These are phyloP conservation scores for Sporopachydermia quercuum DNA, from an alignment of 805 yeast genomes.

Conservation along the genomic window DNA sequence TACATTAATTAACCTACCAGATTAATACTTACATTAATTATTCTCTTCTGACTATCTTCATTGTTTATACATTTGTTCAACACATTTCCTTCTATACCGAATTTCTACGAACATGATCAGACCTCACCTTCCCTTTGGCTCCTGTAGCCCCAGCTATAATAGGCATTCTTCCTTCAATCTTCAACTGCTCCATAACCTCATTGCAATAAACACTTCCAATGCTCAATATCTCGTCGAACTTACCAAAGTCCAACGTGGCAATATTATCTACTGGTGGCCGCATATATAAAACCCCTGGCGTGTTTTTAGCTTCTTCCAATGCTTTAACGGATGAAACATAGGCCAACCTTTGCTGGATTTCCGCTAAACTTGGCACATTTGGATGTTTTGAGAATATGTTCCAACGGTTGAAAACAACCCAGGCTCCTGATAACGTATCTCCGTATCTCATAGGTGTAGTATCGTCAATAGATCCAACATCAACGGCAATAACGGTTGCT, in stretches of 20 bases:
- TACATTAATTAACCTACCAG: too few relatives aligned
- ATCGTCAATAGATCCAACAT: constrained; percentile 92
- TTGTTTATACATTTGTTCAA: not conserved
- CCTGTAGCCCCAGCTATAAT: constrained; percentile 37
- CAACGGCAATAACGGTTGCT: constrained; percentile 75
- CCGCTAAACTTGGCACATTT: constrained; percentile 87
- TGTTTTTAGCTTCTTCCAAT: constrained; percentile 67
- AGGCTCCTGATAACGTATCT: constrained; percentile 79
- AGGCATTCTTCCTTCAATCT: constrained; percentile 40
- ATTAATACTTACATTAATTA: too few relatives aligned
- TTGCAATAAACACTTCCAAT: constrained; percentile 72
- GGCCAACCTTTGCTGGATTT: constrained; percentile 82
- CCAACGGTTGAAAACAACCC: constrained; percentile 80
- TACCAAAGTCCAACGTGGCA: constrained; percentile 84
- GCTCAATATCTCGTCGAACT: constrained; percentile 75
- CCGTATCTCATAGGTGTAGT: constrained; percentile 83
- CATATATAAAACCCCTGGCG: constrained; percentile 74
- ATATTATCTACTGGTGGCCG: constrained; percentile 90
- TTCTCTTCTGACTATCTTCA: not conserved
- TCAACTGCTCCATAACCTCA: constrained; percentile 35
- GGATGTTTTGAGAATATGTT: constrained; percentile 84
- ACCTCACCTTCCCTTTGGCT: constrained; percentile 17
- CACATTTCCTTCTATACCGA: not conserved
- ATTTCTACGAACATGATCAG: constrained; percentile 39
- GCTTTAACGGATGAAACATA: constrained; percentile 94